phyloP scores from a whole-genome alignment of 345 rosid genomes.

The Ceriops zippeliana region DNA sequence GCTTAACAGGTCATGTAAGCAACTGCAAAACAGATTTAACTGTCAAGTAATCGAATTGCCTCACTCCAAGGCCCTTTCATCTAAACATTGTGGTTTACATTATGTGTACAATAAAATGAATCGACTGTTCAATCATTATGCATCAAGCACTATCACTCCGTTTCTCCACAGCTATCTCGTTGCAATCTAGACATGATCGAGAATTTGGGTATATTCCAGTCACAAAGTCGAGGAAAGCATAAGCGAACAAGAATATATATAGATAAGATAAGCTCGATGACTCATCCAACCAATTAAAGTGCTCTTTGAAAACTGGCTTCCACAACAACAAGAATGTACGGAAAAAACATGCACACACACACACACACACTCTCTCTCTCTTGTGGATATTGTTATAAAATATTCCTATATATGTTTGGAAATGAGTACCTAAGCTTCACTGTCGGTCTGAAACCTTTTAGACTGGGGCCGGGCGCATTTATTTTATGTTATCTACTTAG shows the following conservation, averaged over 20 bases:
- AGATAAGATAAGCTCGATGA: slow-evolving; percentile 47
- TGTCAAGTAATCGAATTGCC: too few species aligned
- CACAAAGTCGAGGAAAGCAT: slow-evolving; percentile 11
- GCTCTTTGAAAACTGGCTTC: slow-evolving; percentile 18
- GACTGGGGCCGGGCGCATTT: not conserved
- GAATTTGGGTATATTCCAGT: slow-evolving; percentile 32
- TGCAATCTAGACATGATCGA: slow-evolving; percentile 19
- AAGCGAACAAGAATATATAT: not conserved
- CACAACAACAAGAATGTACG: slow-evolving; percentile 11
- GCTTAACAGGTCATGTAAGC: too few species aligned
- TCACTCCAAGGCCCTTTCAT: too few species aligned
- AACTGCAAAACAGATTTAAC: too few species aligned
- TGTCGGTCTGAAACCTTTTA: slow-evolving; percentile 4
- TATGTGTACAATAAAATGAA: too few species aligned
- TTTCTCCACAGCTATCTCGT: slow-evolving; percentile 7
- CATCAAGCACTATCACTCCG: not conserved
- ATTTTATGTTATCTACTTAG: not conserved
- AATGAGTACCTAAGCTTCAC: slow-evolving; percentile 8
- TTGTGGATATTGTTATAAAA: slow-evolving; percentile 10
- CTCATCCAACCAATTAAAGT: slow-evolving; percentile 28
- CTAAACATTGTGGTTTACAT: too few species aligned
- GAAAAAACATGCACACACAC: not conserved
- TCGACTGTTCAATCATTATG: not conserved
- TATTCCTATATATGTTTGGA: slow-evolving; percentile 13
- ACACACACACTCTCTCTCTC: slow-evolving; percentile 1